A percentile compares a stretch with the other conserved stretches of the same genome.
phyloP scores from a whole-genome alignment of 108 stramenopile species.

The Chaetoceros muelleri region DNA sequence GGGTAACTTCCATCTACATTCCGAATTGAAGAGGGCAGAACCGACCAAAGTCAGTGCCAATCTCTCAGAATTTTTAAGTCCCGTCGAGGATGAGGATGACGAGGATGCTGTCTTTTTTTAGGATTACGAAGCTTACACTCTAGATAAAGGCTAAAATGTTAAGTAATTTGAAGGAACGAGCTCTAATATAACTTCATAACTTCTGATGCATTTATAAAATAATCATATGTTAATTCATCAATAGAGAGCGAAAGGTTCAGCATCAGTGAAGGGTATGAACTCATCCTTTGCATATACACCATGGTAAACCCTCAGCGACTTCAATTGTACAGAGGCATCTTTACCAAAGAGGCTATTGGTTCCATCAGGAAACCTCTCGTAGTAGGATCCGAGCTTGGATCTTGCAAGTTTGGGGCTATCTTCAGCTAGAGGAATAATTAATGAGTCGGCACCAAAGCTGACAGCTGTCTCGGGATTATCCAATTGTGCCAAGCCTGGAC shows the following conservation, averaged over 20 bases:
- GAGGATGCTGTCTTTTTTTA: slow-evolving; percentile 63
- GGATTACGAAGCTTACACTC: slow-evolving; percentile 1
- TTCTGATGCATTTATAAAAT: too few species aligned
- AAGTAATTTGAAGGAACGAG: too few species aligned
- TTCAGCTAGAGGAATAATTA: slow-evolving; percentile 52
- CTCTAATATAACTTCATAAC: too few species aligned
- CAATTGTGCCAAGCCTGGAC: slow-evolving; percentile 58
- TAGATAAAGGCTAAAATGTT: too few species aligned
- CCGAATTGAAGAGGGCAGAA: neutral
- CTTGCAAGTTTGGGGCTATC: slow-evolving; percentile 49
- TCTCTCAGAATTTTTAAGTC: slow-evolving; percentile 41
- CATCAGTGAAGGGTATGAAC: slow-evolving; percentile 80
- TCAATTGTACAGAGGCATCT: slow-evolving; percentile 44
- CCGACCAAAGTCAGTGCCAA: slow-evolving; percentile 25
- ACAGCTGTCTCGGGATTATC: slow-evolving; percentile 63
- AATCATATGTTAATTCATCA: too few species aligned
- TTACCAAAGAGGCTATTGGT: slow-evolving; percentile 60
- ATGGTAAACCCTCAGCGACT: slow-evolving; percentile 62
- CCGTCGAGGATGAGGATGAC: slow-evolving; percentile 54
- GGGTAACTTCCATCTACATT: slow-evolving; percentile 18
- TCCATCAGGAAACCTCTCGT: slow-evolving; percentile 66
- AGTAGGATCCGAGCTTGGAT: slow-evolving; percentile 71
- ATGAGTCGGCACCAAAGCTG: slow-evolving; percentile 68
- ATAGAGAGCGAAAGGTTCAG: slow-evolving; percentile 82
- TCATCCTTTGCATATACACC: slow-evolving; percentile 68